Base-by-base conservation (phyloP, 495 filamentous ascomycete species). In the Podospora bellae-mahoneyi region DNA sequence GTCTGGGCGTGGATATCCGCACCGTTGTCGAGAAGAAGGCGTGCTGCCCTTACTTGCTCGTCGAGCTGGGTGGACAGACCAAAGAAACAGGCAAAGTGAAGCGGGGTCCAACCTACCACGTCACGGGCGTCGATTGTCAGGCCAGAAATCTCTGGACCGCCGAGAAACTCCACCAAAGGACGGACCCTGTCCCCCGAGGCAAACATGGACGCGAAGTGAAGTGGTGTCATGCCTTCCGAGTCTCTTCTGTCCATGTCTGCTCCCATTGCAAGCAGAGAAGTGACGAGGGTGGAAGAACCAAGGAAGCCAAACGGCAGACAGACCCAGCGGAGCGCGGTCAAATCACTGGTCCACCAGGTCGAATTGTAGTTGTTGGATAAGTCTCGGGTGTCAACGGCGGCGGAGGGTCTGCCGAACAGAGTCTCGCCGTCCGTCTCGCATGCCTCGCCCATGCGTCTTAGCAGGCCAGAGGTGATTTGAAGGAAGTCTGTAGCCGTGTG, bases 21-120 rank as follows among this genome's bases (percentile, higher is more conserved):
- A 19, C 70, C 70, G 30, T 62, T 16, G 15, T 67, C 56, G n/a
- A 69, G 19, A 9, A 72, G 61, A 60, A 65, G 23, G 27, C 44
- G 32, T 1, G 61, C 70, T 1, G 62, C 27, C 1, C 26, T 27
- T 6, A 26, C 48, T 18, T 66, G 68, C 26, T 28, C 57, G 2
- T 18, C 26, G 1, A 44, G 54, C 5, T 64, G 32, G 27, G 3
- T 30, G 32, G 54, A 62, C 56, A 69, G 30, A 3, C 68, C 44
- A n/a, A 70, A 73, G 3, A 66, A 27, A 27, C 68, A 73, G n/a
- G 71, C 68, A 30, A 66, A 69, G 20, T 73, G 71, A 3, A 73
- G 68, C 58, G 71, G 71, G 0, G 71, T 73, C 71, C 71, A 73
- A 1, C 64, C 66, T 4, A 30, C 4, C 1, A 3, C 16, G 32